Percentiles rank a stretch among this genome's conserved stretches.
Conservation (phyloP, 2,329 filamentous ascomycete genomes). For the Colletotrichum spinosum region DNA sequence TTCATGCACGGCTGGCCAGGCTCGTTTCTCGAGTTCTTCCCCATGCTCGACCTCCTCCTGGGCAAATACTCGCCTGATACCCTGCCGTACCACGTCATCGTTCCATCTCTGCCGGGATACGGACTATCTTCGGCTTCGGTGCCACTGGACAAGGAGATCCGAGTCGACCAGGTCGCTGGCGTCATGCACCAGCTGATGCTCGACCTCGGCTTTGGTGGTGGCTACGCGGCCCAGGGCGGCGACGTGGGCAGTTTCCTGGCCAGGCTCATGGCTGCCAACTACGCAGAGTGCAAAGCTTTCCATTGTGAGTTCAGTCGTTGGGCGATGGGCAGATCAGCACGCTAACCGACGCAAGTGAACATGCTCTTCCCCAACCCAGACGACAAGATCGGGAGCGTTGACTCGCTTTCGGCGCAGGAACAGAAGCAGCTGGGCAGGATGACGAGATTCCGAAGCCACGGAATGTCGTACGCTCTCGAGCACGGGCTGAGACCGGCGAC, state of each 20-base stretch:
- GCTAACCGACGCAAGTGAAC: constrained; percentile 11
- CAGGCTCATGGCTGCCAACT: constrained; percentile 53
- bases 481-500: constrained; percentile 68
- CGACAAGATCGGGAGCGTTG: constrained; percentile 2
- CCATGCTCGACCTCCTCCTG: constrained; percentile 58
- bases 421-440: not conserved
- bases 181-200: constrained; percentile 64
- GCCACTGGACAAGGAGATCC: constrained; percentile 43
- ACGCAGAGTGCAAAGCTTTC: constrained; percentile 60
- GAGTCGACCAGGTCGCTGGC: constrained; percentile 46
- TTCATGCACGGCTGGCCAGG: constrained; percentile 68
- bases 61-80: constrained; percentile 60
- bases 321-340: rapidly evolving
- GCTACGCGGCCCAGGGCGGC: constrained; percentile 68
- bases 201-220: constrained; percentile 61
- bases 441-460: constrained; percentile 39
- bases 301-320: constrained; percentile 34
- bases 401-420: constrained; percentile 13
- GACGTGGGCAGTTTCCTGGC: constrained; percentile 63
- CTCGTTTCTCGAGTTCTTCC: constrained; percentile 67
- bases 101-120: constrained; percentile 67
- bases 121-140: constrained; percentile 55
- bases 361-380: not conserved
- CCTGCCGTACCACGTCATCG: constrained; percentile 68
- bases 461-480: constrained; percentile 61